Evolutionary conservation across 768 basidiomycete species (phyloP).

Genomic region (Butyriboletus loyo): DNA sequence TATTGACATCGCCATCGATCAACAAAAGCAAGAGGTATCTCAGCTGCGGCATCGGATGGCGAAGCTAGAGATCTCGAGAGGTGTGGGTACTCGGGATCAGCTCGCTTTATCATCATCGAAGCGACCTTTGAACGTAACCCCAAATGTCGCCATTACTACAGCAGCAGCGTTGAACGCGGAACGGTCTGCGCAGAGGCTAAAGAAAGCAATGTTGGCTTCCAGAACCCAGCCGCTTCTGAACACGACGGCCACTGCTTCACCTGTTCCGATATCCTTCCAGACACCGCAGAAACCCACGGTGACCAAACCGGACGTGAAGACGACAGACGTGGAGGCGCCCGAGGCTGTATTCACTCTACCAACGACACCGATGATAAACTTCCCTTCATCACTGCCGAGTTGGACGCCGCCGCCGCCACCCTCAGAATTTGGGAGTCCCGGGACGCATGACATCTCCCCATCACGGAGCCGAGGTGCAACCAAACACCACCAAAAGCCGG

Average conservation of each 20-base stretch:
- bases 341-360: slow-evolving; percentile 11
- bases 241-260: slow-evolving; percentile 38
- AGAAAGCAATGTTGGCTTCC: slow-evolving; percentile 57
- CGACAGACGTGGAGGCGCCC: slow-evolving; percentile 1
- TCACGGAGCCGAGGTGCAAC: slow-evolving; percentile 22
- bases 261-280: slow-evolving; percentile 24
- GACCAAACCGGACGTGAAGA: slow-evolving; percentile 3
- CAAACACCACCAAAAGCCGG: slow-evolving; percentile 37
- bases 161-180: slow-evolving; percentile 83
- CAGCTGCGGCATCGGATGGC: slow-evolving; percentile 50
- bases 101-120: slow-evolving; percentile 39
- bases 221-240: slow-evolving; percentile 70
- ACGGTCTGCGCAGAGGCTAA: slow-evolving; percentile 66
- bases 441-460: slow-evolving; percentile 13
- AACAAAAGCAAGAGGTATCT: slow-evolving; percentile 55
- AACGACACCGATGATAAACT: slow-evolving; percentile 18
- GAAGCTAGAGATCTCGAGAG: slow-evolving; percentile 42
- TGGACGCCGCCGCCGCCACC: slow-evolving; percentile 26
- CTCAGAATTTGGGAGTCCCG: slow-evolving; percentile 13
- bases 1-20: slow-evolving; percentile 68
- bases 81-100: slow-evolving; percentile 36
- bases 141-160: slow-evolving; percentile 68
- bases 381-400: slow-evolving; percentile 19
- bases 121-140: slow-evolving; percentile 48
- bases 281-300: slow-evolving; percentile 27